Evolutionary conservation across 2,329 filamentous ascomycete species (phyloP).

Genomic region (Neophaeococcomyces aloes): DNA sequence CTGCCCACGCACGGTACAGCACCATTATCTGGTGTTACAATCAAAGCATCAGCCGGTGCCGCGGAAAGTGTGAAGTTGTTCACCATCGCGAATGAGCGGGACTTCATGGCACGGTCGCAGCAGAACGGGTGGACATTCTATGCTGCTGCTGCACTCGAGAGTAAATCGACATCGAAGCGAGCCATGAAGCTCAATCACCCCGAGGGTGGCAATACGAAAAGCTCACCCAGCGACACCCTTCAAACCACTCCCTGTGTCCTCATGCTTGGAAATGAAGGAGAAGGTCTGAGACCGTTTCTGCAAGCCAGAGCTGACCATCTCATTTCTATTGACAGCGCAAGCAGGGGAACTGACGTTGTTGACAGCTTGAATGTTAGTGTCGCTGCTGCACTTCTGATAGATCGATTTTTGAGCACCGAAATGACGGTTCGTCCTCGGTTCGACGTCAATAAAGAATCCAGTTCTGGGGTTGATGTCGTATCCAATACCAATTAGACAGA

Average conservation of each 20-base stretch:
- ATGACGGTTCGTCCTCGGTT: background rate
- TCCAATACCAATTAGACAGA: too few species aligned
- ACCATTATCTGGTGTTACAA: conserved; percentile 60
- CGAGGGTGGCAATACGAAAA: conserved; percentile 32
- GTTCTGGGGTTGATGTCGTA: too few species aligned
- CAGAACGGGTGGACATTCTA: conserved; percentile 72
- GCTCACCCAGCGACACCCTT: conserved; percentile 5
- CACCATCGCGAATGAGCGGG: conserved; percentile 52
- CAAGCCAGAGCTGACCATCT: conserved; percentile 54
- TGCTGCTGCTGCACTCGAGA: conserved; percentile 51
- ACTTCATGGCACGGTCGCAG: conserved; percentile 60
- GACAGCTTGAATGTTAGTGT: conserved; percentile 94
- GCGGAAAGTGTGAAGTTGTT: conserved; percentile 70
- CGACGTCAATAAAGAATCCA: too few species aligned
- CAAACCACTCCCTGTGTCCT: conserved; percentile 58
- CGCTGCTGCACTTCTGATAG: conserved; percentile 47
- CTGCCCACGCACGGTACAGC: conserved; percentile 66
- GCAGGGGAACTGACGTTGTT: conserved; percentile 43
- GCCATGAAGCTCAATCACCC: conserved; percentile 18
- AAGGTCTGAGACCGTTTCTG: conserved; percentile 57
- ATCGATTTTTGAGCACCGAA: conserved; percentile 16
- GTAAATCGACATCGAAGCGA: conserved; percentile 5
- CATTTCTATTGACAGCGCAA: conserved; percentile 50
- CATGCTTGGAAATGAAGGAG: conserved; percentile 72
- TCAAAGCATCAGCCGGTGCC: conserved; percentile 83